These are phyloP conservation scores for Aspergillus sp. DNA, from an alignment of 2,329 filamentous ascomycete genomes.

Conservation along the genomic window DNA sequence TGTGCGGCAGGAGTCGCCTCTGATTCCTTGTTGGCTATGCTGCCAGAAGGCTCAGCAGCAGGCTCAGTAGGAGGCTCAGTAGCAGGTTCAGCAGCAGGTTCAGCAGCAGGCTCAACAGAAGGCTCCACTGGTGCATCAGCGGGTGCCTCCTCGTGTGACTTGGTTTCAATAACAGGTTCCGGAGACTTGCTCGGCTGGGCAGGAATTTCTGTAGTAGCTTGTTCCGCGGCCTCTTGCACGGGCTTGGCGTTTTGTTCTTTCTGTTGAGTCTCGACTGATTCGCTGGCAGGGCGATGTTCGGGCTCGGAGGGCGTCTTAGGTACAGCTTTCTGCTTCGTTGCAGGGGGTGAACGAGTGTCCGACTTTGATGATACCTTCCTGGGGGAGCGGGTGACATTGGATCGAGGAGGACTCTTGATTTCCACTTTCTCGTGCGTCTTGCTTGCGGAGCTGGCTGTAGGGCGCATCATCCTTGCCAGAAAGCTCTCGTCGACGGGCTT, in stretches of 20 bases:
- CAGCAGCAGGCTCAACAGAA: conserved; percentile 12
- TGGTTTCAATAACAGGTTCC: background rate
- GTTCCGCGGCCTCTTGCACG: background rate
- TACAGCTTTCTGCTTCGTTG: conserved; percentile 23
- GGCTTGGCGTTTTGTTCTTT: conserved; percentile 3
- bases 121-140: background rate
- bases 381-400: conserved; percentile 22
- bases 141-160: background rate
- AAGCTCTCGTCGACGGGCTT: conserved; percentile 48
- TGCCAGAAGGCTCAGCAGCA: background rate
- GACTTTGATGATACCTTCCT: conserved; percentile 25
- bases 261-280: conserved; percentile 2
- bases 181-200: background rate
- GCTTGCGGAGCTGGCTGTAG: conserved; percentile 51
- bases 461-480: conserved; percentile 53
- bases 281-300: conserved; percentile 4
- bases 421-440: conserved; percentile 50
- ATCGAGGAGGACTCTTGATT: conserved; percentile 38
- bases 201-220: background rate
- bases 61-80: background rate
- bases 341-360: conserved; percentile 19
- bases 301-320: conserved; percentile 6
- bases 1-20: background rate
- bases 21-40: background rate
- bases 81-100: conserved; percentile 1